These are phyloP conservation scores for Epithele typhae DNA, from an alignment of 768 basidiomycete genomes.

Conservation along the genomic window DNA sequence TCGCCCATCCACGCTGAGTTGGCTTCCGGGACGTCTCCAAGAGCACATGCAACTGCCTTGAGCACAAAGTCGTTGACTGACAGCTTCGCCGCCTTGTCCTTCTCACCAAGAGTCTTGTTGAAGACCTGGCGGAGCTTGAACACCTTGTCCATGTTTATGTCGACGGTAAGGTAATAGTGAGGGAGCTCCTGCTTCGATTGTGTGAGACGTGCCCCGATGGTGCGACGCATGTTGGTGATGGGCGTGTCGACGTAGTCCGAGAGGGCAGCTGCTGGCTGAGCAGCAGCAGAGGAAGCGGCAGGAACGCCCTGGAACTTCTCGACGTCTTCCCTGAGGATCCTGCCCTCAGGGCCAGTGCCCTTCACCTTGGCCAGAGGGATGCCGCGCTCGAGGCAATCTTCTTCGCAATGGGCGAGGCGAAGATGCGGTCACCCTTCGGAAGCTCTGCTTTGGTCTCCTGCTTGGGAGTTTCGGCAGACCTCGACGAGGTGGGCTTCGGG, in stretches of 20 bases:
- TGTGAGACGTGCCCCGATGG: constrained; percentile 83
- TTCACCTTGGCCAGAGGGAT: constrained; percentile 87
- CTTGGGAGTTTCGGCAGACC: constrained; percentile 32
- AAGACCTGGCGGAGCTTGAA: constrained; percentile 93
- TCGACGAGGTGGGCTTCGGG: constrained; percentile 33
- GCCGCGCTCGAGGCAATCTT: constrained; percentile 95
- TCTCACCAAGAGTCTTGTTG: constrained; percentile 82
- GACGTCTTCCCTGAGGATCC: constrained; percentile 92
- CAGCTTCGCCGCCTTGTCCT: constrained; percentile 88
- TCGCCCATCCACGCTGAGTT: constrained; percentile 99
- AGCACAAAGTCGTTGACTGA: constrained; percentile 98
- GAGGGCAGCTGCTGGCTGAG: constrained; percentile 42
- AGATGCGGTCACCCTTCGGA: constrained; percentile 74
- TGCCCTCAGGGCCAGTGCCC: constrained; percentile 90
- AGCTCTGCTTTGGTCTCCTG: constrained; percentile 50
- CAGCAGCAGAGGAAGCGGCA: constrained; percentile 34
- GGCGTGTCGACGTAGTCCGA: constrained; percentile 88
- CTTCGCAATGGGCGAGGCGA: constrained; percentile 94
- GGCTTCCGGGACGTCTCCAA: constrained; percentile 93
- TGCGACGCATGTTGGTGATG: constrained; percentile 90
- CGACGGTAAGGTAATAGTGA: constrained; percentile 94
- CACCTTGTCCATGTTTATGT: constrained; percentile 95
- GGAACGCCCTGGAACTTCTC: constrained; percentile 75
- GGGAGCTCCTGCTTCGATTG: constrained; percentile 95
- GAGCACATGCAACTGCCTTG: constrained; percentile 88